These are phyloP conservation scores for Elaphomyces granulatus DNA, from an alignment of 495 filamentous ascomycete species.

Conservation along the genomic window DNA sequence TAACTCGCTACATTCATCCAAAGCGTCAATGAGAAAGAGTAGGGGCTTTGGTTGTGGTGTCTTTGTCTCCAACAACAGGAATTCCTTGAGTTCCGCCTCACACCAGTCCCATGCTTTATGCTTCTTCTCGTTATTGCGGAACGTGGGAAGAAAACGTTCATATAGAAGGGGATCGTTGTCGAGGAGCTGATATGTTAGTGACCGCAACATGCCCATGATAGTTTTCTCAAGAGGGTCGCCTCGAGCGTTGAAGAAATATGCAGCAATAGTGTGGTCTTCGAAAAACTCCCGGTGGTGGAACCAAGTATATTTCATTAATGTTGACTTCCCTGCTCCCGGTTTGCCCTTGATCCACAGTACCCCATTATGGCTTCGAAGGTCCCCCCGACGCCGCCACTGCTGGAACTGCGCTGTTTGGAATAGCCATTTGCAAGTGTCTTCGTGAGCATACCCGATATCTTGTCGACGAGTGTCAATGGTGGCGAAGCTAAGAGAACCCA, in stretches of 20 bases:
- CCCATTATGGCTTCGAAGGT: too few relatives aligned
- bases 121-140: neutral
- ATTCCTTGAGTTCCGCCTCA: conserved; percentile 12
- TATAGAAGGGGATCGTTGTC: conserved; percentile 15
- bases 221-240: conserved; percentile 8
- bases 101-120: conserved; percentile 12
- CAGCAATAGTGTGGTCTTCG: neutral
- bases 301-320: conserved; percentile 22
- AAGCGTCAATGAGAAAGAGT: conserved; percentile 27
- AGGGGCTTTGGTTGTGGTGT: conserved; percentile 9
- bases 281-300: conserved; percentile 7
- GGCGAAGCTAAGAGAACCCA: conserved; percentile 18
- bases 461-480: conserved; percentile 14
- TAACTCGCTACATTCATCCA: conserved; percentile 28
- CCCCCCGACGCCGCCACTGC: conserved; percentile 36
- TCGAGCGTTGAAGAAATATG: conserved; percentile 12
- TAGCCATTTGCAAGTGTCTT: conserved; percentile 37
- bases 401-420: conserved; percentile 23
- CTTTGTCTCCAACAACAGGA: conserved; percentile 16
- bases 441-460: conserved; percentile 14
- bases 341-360: conserved; percentile 39
- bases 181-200: conserved; percentile 8
- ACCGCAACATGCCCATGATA: conserved; percentile 10
- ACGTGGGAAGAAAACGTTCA: too few relatives aligned
- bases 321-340: conserved; percentile 36